Conservation (phyloP, 495 filamentous ascomycete genomes). For the Choiromyces venosus region DNA sequence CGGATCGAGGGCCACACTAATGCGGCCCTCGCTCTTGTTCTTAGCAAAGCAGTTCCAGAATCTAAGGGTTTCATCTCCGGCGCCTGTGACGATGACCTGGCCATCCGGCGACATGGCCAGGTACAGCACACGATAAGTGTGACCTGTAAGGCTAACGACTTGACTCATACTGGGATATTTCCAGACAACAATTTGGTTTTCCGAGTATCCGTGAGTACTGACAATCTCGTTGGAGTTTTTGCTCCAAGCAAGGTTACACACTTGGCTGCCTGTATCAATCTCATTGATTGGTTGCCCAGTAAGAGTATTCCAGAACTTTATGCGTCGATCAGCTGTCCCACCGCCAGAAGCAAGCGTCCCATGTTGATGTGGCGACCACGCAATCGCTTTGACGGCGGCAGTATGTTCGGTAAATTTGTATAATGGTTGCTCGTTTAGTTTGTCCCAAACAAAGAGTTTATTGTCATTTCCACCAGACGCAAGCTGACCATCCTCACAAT, state of each 20-base stretch:
- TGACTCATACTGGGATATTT: constrained; percentile 98
- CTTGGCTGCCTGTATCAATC: constrained; percentile 91
- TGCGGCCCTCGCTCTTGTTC: constrained; percentile 53
- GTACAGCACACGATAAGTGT: constrained; percentile 93
- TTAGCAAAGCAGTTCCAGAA: constrained; percentile 93
- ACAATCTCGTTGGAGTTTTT: constrained; percentile 96
- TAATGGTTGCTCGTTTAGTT: constrained; percentile 73
- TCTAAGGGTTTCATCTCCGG: constrained; percentile 88
- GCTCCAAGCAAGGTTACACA: constrained; percentile 93
- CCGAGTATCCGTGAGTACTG: constrained; percentile 92
- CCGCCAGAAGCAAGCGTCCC: constrained; percentile 91
- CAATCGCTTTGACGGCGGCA: constrained; percentile 94
- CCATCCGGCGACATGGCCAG: constrained; percentile 96
- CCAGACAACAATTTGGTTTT: constrained; percentile 98
- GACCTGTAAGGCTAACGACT: constrained; percentile 86
- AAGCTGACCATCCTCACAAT: constrained; percentile 85
- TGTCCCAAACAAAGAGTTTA: constrained; percentile 97
- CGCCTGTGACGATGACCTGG: constrained; percentile 86
- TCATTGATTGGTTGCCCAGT: constrained; percentile 71
- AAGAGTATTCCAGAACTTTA: constrained; percentile 95
- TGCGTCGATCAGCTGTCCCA: constrained; percentile 88
- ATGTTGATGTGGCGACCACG: constrained; percentile 96
- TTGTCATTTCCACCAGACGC: constrained; percentile 98
- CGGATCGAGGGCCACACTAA: constrained; percentile 41
- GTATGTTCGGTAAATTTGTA: constrained; percentile 91